Conservation (phyloP, 129 eudicot genomes). For the Mikania micrantha region DNA sequence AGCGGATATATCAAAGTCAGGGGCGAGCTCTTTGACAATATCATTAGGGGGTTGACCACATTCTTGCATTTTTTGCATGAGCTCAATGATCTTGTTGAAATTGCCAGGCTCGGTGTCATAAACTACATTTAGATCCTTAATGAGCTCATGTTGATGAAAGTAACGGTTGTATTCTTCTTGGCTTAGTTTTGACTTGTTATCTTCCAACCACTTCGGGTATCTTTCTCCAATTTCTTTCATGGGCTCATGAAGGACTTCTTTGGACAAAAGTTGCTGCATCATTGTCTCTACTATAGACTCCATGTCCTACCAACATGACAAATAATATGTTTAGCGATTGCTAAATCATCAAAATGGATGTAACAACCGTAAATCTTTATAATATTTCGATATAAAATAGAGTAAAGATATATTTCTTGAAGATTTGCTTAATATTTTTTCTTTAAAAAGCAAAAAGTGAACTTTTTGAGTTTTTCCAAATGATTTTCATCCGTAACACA, state of each 20-base stretch:
- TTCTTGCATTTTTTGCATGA: constrained; percentile 99
- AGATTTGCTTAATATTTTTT: too few relatives aligned
- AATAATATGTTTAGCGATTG: not conserved
- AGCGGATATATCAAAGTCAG: constrained; percentile 80
- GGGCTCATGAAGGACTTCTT: constrained; percentile 91
- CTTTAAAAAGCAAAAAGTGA: not conserved
- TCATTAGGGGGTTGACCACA: constrained; percentile 99
- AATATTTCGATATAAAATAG: not conserved
- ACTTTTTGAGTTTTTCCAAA: not conserved
- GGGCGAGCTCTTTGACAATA: constrained; percentile 88
- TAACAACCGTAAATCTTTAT: not conserved
- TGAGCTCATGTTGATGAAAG: constrained; percentile 65
- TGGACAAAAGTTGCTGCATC: constrained; percentile 98
- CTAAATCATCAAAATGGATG: not conserved
- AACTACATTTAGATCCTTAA: constrained; percentile 62
- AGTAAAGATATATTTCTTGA: not conserved
- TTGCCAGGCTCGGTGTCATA: constrained; percentile 76
- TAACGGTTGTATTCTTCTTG: constrained; percentile 70
- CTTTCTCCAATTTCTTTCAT: constrained; percentile 99
- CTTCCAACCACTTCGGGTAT: constrained; percentile 93
- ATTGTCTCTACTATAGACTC: constrained; percentile 91
- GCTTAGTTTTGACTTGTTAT: constrained; percentile 58
- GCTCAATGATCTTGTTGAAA: constrained; percentile 92
- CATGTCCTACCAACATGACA: constrained; percentile 56
- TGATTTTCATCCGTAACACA: not conserved